Evolutionary conservation across 1,284 basidiomycete genomes (phyloP).

Genomic region (Schizophyllum commune): DNA sequence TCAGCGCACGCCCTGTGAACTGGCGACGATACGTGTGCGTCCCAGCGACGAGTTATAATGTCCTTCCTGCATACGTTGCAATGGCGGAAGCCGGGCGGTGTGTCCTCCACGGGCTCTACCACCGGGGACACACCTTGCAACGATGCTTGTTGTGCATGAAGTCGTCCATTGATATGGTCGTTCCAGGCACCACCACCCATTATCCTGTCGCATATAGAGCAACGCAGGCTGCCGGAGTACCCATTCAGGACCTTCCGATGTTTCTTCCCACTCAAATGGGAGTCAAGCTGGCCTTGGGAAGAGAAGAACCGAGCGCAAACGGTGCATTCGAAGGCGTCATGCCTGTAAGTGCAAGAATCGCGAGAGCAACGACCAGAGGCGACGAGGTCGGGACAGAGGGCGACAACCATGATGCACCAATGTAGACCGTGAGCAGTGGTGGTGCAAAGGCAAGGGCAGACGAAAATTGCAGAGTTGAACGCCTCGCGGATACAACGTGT

Average conservation of each 20-base stretch:
- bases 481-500: neutral
- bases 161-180: conserved; percentile 4
- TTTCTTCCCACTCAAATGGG: conserved; percentile 20
- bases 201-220: conserved; percentile 23
- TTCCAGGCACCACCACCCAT: conserved; percentile 30
- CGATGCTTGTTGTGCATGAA: neutral
- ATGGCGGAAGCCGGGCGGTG: no score
- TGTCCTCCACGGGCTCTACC: neutral
- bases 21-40: conserved; percentile 19
- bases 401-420: conserved; percentile 1
- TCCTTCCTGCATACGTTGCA: neutral
- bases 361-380: conserved; percentile 25
- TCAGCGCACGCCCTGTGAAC: conserved; percentile 27
- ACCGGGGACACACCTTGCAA: neutral
- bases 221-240: conserved; percentile 15
- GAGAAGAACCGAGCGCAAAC: conserved; percentile 28
- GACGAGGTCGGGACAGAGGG: conserved; percentile 28
- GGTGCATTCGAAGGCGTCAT: conserved; percentile 30
- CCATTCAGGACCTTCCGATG: conserved; percentile 20
- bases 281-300: conserved; percentile 14
- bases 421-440: neutral
- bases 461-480: neutral
- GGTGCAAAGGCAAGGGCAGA: neutral
- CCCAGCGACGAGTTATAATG: conserved; percentile 17
- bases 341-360: conserved; percentile 22